These are phyloP conservation scores for Berberis thunbergii DNA, from an alignment of 164 flowering plant species.

Conservation along the genomic window DNA sequence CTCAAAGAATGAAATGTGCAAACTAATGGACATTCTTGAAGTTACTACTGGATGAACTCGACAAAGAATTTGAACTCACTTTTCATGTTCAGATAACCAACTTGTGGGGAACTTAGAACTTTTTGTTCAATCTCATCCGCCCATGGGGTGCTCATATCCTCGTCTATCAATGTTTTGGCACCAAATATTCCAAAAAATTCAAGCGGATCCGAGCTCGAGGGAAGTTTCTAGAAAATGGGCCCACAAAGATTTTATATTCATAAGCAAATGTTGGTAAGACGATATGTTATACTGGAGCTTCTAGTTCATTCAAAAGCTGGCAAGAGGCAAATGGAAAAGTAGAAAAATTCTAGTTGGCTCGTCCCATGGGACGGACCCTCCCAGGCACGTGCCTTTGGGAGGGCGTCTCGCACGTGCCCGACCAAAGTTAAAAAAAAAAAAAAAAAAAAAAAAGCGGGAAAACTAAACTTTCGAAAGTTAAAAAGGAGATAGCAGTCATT, in stretches of 20 bases:
- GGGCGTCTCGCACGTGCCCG: no score
- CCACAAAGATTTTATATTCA: slow-evolving; percentile 94
- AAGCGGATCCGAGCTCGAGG: slow-evolving; percentile 83
- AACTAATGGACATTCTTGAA: no score
- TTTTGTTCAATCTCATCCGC: slow-evolving; percentile 88
- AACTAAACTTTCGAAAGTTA: no score
- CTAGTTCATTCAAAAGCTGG: slow-evolving; percentile 87
- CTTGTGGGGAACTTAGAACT: slow-evolving; percentile 92
- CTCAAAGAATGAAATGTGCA: no score
- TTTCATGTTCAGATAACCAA: slow-evolving; percentile 41
- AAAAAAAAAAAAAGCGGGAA: no score
- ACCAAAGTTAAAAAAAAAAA: no score
- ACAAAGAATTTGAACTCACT: neutral
- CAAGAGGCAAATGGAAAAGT: neutral
- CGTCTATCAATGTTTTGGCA: slow-evolving; percentile 66
- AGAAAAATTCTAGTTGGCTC: no score
- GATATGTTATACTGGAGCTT: slow-evolving; percentile 84
- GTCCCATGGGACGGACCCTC: no score
- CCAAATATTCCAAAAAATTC: slow-evolving; percentile 92
- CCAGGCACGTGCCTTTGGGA: no score
- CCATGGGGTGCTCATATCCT: slow-evolving; percentile 76
- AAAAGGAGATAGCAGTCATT: no score
- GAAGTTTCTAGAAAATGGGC: slow-evolving; percentile 94
- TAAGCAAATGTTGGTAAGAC: slow-evolving; percentile 97
- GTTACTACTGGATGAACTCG: no score